Evolutionary conservation across 345 rosid species (phyloP), one percentile per base, ranked within the genome.

Genomic region (Camelina laxa): DNA sequence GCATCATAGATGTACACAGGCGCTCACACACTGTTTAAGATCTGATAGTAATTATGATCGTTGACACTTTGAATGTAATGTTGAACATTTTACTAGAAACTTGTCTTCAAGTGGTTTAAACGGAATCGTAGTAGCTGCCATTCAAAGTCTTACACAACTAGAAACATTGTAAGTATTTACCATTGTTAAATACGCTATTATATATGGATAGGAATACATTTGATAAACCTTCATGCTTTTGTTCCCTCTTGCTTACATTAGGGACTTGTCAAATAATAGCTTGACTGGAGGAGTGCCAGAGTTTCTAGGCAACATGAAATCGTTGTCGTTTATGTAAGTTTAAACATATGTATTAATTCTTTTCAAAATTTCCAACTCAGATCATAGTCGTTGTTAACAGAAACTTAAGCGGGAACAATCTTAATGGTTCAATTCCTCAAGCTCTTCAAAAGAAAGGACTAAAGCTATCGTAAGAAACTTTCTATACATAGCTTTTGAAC

Each of bases 221-320:
- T 3, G 3, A 48, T 1, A 48, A 62, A 20, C 8, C 30, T 27
- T 27, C 30, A 27, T 27, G 30, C 30, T 0, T 27, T 27, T 27
- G 0, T 27, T 27, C 30, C 0, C 5, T 24, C 30, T 27, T 27
- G 30, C 30, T n/a, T 6, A 1, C 3, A 22, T 10, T 14, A 89
- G 92, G 78, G 92, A 87, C 65, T 81, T 87, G 14, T 87, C 91
- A 0, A 73, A 75, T 54, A 86, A 84, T 38, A 79, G 9, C 41
- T 72, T 88, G 49, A 69, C 36, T 10, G 83, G 92, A 47, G 2
- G 33, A 0, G 39, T 89, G 24, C 90, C 89, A 0, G 79, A 73
- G 4, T 79, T 80, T 70, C 79, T 88, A 7, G 75, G 85, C 14
- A 59, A 73, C 27, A 22, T 87, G 74, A 16, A 77, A 13, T 77